Base-by-base conservation (phyloP, 1,284 basidiomycete genomes). In the Wolfiporia cocos region DNA sequence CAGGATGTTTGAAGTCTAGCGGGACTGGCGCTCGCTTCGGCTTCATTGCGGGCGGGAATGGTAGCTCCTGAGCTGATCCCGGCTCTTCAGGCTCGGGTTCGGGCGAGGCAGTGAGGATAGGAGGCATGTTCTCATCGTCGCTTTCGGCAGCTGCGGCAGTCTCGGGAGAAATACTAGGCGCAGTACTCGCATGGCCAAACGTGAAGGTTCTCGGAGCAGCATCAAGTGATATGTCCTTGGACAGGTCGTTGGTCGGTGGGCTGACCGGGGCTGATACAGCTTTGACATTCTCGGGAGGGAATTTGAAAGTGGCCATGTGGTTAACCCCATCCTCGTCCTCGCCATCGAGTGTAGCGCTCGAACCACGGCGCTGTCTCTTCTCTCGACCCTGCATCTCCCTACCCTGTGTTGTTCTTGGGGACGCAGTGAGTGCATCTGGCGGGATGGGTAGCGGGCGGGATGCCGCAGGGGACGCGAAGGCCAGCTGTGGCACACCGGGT, bases 1-100 rank as follows among this genome's bases (percentile, higher is more conserved):
- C 66, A 21, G 83, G 71, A 51, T 86, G 81, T 55, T 78, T 88
- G 66, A 89, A 90, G 57, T 89, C 86, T 40, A 89, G 67, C 7
- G 85, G 85, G 40, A 89, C 80, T 2, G 87, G 86, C 9, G 85
- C 78, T 35, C 86, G 79, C 59, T 79, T 84, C 15, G 69, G 58
- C 57, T 73, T 79, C 29, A 61, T 53, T 7, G 63, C 44, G 2
- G 60, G 57, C 20, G 65, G 64, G 21, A 61, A 51, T 0, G 65
- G 64, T 34, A 69, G 52, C 41, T 62, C 59, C 21, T 54, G 50
- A 3, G 56, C 56, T 1, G 52, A 39, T 15, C 42, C 46, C 5
- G 46, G 44, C 9, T 37, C 44, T 34, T 49, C 44, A 26, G 18
- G 31, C 17, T 47, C 30, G 12, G 35, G 33, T 6, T 36, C 33